These are phyloP conservation scores for Podaxis sp. DNA, from an alignment of 768 basidiomycete species.

Conservation along the genomic window DNA sequence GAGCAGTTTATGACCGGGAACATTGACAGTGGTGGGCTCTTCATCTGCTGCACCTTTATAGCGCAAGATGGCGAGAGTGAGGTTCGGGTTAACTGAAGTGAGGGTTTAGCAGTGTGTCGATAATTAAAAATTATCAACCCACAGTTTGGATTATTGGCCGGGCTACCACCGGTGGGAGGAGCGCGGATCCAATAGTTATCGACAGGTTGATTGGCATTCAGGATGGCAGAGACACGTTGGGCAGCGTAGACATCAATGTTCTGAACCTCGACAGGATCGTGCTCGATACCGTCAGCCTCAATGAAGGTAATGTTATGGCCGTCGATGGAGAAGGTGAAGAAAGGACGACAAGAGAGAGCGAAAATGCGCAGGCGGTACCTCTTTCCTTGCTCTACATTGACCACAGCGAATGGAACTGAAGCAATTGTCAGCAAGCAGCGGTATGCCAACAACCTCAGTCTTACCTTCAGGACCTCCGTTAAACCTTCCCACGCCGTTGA, in stretches of 20 bases:
- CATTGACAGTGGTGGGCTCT: constrained; percentile 30
- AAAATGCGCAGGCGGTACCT: constrained; percentile 57
- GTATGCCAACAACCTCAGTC: constrained; percentile 1
- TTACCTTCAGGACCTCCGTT: constrained; percentile 14
- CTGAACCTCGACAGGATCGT: constrained; percentile 35
- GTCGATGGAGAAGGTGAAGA: constrained; percentile 39
- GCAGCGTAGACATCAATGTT: constrained; percentile 36
- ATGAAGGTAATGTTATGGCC: constrained; percentile 29
- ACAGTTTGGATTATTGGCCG: constrained; percentile 13
- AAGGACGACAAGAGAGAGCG: constrained; percentile 44
- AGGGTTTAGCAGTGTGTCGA: not conserved
- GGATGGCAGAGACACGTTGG: constrained; percentile 28
- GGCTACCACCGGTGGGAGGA: constrained; percentile 35
- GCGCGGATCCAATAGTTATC: constrained; percentile 42
- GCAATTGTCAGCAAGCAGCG: not conserved
- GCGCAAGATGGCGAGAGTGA: constrained; percentile 40
- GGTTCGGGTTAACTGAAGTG: constrained; percentile 28
- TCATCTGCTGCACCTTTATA: constrained; percentile 37
- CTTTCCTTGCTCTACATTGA: constrained; percentile 40
- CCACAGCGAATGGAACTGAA: constrained; percentile 25
- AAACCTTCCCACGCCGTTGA: constrained; percentile 18
- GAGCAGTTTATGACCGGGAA: constrained; percentile 19
- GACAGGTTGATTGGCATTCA: constrained; percentile 25
- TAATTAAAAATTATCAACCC: not conserved
- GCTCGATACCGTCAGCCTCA: constrained; percentile 33